These are phyloP conservation scores for Coemansia sp. DNA, from an alignment of 192 early-diverging fungal species.

Conservation along the genomic window DNA sequence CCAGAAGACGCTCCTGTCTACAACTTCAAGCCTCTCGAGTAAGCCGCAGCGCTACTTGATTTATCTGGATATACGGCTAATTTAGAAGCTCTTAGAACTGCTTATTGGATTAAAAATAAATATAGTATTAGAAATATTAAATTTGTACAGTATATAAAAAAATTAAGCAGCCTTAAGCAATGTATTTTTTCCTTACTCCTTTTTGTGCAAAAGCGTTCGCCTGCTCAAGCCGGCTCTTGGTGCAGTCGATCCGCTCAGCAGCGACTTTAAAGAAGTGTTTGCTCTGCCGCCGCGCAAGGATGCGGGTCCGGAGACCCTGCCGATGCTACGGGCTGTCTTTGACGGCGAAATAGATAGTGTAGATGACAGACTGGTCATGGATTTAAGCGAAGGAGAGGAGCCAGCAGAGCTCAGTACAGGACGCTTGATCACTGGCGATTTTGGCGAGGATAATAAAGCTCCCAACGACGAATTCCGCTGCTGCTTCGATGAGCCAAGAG, in stretches of 20 bases:
- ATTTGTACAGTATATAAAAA: neutral
- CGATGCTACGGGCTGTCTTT: neutral
- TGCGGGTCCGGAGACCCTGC: neutral
- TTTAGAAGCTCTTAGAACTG: too few relatives aligned
- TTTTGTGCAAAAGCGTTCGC: slow-evolving; percentile 14
- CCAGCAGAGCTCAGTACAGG: slow-evolving; percentile 15
- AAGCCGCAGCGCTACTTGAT: neutral
- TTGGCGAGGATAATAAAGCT: slow-evolving; percentile 31
- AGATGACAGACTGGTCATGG: neutral
- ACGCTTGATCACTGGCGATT: slow-evolving; percentile 1
- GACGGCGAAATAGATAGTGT: slow-evolving; percentile 16
- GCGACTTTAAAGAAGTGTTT: slow-evolving; percentile 26
- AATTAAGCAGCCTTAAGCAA: neutral
- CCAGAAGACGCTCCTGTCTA: slow-evolving; percentile 68
- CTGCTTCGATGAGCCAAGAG: neutral
- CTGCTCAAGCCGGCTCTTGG: slow-evolving; percentile 43
- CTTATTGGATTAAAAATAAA: too few relatives aligned
- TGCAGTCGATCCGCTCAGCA: slow-evolving; percentile 29
- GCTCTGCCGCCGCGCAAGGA: neutral
- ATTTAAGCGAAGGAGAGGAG: slow-evolving; percentile 20
- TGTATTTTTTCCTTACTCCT: neutral
- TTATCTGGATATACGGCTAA: too few relatives aligned
- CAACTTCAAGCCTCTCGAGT: slow-evolving; percentile 62
- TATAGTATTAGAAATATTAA: neutral
- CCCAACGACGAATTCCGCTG: slow-evolving; percentile 21